Evolutionary conservation across 495 filamentous ascomycete species (phyloP).

Genomic region (Annulohypoxylon stygium): DNA sequence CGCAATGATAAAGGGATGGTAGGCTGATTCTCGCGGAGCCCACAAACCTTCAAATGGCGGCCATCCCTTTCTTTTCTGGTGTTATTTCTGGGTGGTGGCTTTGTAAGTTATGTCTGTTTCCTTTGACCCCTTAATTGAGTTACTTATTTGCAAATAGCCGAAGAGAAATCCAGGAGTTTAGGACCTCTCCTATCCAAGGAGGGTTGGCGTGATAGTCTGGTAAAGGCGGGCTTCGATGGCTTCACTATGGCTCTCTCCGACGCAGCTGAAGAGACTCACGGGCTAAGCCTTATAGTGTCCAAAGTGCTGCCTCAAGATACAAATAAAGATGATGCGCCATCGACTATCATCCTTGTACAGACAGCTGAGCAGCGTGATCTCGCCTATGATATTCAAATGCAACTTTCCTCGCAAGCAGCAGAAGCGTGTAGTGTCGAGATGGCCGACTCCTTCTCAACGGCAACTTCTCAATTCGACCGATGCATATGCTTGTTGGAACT

Average conservation of each 20-base stretch:
- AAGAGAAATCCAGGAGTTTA: neutral
- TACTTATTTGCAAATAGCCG: neutral
- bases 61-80: constrained; percentile 46
- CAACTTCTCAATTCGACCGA: neutral
- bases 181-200: constrained; percentile 9
- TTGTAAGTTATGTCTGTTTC: no score
- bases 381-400: neutral
- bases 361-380: neutral
- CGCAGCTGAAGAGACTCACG: neutral
- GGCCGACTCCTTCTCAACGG: neutral
- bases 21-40: constrained; percentile 20
- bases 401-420: neutral
- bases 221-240: neutral
- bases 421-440: neutral
- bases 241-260: neutral
- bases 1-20: neutral
- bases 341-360: neutral
- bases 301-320: neutral
- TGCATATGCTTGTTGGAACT: neutral
- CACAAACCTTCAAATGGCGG: constrained; percentile 7
- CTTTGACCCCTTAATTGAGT: neutral
- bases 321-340: neutral
- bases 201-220: neutral
- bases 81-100: constrained; percentile 54
- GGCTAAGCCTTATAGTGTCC: neutral